Evolutionary conservation across 768 basidiomycete genomes (phyloP).

Genomic region (Rhodocollybia butyracea): DNA sequence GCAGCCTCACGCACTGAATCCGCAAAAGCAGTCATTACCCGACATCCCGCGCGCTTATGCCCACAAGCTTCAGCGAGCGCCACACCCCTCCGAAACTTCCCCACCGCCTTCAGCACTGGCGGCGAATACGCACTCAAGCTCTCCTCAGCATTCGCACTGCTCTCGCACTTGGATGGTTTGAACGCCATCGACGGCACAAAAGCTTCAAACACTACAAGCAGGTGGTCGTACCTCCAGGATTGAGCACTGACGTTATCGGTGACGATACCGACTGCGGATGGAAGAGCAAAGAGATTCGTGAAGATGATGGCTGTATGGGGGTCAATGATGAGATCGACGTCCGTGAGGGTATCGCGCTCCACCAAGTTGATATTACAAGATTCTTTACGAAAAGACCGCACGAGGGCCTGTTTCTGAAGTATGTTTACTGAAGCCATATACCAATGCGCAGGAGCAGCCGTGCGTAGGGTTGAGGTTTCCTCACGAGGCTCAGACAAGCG

Average conservation of each 20-base stretch:
- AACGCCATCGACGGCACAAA: conserved; percentile 48
- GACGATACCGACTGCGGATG: conserved; percentile 45
- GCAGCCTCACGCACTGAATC: conserved; percentile 58
- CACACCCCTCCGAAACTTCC: conserved; percentile 62
- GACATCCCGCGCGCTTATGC: conserved; percentile 40
- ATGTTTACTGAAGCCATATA: conserved; percentile 70
- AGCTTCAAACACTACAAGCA: conserved; percentile 67
- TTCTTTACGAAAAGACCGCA: conserved; percentile 44
- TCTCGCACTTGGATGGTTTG: conserved; percentile 15
- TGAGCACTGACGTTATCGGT: conserved; percentile 41
- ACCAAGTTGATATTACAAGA: conserved; percentile 52
- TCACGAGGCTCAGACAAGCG: conserved; percentile 26
- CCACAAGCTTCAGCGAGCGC: conserved; percentile 59
- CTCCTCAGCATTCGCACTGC: conserved; percentile 6
- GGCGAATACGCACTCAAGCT: conserved; percentile 54
- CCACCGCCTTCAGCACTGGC: conserved; percentile 66
- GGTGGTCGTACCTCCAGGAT: conserved; percentile 58
- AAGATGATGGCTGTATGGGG: conserved; percentile 35
- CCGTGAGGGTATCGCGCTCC: conserved; percentile 59
- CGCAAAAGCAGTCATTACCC: conserved; percentile 60
- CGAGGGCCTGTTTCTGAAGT: conserved; percentile 64
- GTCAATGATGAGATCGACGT: conserved; percentile 67
- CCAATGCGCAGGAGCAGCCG: conserved; percentile 43
- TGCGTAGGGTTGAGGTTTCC: conserved; percentile 24
- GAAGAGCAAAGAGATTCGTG: conserved; percentile 38